These are phyloP conservation scores for Fomes fomentarius DNA, from an alignment of 1,284 basidiomycete genomes.

Conservation along the genomic window DNA sequence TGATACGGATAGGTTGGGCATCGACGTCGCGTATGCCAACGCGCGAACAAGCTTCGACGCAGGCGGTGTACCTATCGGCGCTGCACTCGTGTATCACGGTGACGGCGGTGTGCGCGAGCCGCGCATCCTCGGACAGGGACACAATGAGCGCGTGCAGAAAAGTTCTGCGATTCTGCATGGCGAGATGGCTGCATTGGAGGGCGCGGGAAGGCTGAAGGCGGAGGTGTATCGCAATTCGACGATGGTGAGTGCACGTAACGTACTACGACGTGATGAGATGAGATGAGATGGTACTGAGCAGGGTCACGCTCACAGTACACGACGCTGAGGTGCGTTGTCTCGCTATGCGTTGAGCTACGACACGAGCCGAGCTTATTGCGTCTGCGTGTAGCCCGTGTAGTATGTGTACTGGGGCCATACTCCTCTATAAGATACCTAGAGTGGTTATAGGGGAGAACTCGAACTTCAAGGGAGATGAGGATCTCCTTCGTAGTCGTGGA, in stretches of 20 bases:
- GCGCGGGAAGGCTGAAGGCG: constrained; percentile 49
- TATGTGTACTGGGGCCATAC: constrained; percentile 65
- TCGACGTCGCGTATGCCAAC: constrained; percentile 41
- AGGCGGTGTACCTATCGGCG: constrained; percentile 64
- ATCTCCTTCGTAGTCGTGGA: constrained; percentile 48
- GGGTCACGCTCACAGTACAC: constrained; percentile 38
- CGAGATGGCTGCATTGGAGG: constrained; percentile 56
- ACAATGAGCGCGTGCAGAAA: constrained; percentile 59
- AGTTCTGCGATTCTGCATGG: constrained; percentile 56
- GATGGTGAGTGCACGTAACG: constrained; percentile 39
- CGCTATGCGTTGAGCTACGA: neutral
- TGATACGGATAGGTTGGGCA: constrained; percentile 22
- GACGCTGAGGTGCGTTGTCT: constrained; percentile 47
- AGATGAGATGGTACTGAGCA: neutral
- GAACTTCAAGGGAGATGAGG: constrained; percentile 54
- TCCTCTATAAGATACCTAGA: constrained; percentile 61
- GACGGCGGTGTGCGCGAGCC: constrained; percentile 23
- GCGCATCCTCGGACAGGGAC: constrained; percentile 46
- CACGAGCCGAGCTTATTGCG: neutral
- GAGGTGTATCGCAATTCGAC: constrained; percentile 49
- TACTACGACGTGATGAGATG: neutral
- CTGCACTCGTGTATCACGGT: constrained; percentile 43
- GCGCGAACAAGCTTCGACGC: constrained; percentile 47
- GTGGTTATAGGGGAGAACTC: constrained; percentile 63
- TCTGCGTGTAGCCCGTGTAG: constrained; percentile 60